A percentile compares a stretch with the other conserved stretches of the same genome.
phyloP scores from a whole-genome alignment of 352 stramenopile genomes.

The Globisporangium echinulatum region DNA sequence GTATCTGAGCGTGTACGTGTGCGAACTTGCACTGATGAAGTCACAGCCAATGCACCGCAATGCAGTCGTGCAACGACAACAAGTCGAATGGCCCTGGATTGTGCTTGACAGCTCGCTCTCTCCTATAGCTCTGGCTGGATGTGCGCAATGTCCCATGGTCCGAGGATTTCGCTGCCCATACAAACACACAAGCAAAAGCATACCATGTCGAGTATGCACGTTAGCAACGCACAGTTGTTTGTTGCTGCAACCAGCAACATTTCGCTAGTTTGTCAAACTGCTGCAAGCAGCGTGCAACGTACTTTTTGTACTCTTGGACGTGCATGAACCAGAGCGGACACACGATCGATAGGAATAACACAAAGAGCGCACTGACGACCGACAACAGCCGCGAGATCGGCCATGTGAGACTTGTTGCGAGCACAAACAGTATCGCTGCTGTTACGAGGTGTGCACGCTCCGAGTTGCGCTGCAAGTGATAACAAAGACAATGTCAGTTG shows the following conservation, averaged over 20 bases:
- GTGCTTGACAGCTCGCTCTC: no score
- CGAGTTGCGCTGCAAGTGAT: constrained; percentile 39
- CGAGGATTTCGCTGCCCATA: constrained; percentile 71
- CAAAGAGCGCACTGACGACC: constrained; percentile 48
- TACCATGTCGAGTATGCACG: background rate
- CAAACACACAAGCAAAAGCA: background rate
- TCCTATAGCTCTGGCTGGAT: constrained; percentile 56
- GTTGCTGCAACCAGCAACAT: background rate
- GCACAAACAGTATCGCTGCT: constrained; percentile 55
- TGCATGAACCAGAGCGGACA: constrained; percentile 89
- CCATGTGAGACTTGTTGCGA: constrained; percentile 72
- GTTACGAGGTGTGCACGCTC: constrained; percentile 66
- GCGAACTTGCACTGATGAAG: no score
- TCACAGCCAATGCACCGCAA: no score
- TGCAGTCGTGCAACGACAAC: background rate
- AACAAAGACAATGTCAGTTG: background rate
- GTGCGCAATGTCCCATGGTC: constrained; percentile 89
- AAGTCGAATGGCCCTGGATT: background rate
- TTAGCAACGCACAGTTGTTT: background rate
- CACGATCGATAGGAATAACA: constrained; percentile 80
- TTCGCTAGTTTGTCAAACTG: background rate
- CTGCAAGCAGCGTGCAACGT: constrained; percentile 15
- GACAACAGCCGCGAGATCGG: constrained; percentile 62
- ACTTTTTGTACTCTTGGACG: constrained; percentile 90
- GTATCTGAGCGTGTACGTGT: no score